Evolutionary conservation across 2,329 filamentous ascomycete genomes (phyloP), one percentile per base, ranked within the genome.

Genomic region (Pseudohalonectria lignicola): DNA sequence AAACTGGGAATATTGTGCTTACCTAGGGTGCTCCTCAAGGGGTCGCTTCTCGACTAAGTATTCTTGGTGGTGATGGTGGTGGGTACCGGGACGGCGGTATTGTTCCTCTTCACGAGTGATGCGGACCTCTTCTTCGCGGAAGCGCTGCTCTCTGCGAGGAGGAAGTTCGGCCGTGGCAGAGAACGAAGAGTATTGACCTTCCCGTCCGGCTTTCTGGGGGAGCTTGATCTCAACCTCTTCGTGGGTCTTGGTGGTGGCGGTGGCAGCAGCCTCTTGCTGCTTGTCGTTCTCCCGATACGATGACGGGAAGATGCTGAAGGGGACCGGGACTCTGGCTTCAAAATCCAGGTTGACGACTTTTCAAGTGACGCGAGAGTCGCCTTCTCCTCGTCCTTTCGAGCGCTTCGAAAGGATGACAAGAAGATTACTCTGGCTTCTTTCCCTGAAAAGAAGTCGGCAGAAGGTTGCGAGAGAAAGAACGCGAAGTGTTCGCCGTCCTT

Each of bases 291-390:
- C 55, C 51, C 52, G 52, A 53, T 58, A 58, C 38, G 55, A 54
- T 31, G 53, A 26, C 8, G 23, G 23, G 23, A 26, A 26, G 95
- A 96, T 69, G 87, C 86, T 68, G 87, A 19, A 94, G 74, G 90
- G 90, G 80, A 96, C 92, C 76, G 90, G 86, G 70, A 95, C 85
- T 70, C 87, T 85, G 71, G 88, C 87, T 84, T 94, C 88, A 92
- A 94, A 95, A 86, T 95, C 88, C 88, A 95, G 88, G 75, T 86
- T 95, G 86, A 72, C 86, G 82, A 82, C 79, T 80, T 83, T 79
- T 69, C 53, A 51, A 46, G 53, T 8, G 60, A 39, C 56, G 59
- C 55, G 53, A 59, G 58, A 62, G 59, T 61, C 52, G 52, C 62
- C 60, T 63, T 58, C 61, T 59, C 54, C 53, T 63, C 60, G 52